phyloP scores from a whole-genome alignment of 768 basidiomycete genomes.

The Clitopilus passeckerianus region DNA sequence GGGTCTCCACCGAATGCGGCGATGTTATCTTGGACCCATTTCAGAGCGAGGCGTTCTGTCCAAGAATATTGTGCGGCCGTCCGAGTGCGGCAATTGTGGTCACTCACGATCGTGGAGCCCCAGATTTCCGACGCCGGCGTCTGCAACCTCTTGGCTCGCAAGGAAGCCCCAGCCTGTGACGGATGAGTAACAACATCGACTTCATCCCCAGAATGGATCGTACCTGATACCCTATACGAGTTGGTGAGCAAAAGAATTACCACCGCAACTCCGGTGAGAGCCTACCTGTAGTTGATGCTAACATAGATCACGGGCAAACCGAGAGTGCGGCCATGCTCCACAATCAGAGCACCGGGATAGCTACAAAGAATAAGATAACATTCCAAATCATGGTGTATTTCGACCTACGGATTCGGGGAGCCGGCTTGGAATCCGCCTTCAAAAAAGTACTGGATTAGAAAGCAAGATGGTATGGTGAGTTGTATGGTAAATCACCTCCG shows the following conservation, averaged over 20 bases:
- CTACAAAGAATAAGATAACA: constrained; percentile 14
- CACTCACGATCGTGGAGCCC: constrained; percentile 55
- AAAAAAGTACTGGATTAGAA: not conserved
- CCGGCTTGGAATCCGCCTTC: constrained; percentile 25
- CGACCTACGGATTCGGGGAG: constrained; percentile 27
- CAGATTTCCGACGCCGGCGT: constrained; percentile 45
- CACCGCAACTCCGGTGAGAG: not conserved
- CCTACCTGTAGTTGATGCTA: constrained; percentile 45
- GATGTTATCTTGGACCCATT: constrained; percentile 63
- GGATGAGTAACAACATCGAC: not conserved
- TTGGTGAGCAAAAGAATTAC: not conserved
- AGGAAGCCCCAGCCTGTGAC: constrained; percentile 34
- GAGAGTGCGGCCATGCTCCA: constrained; percentile 35
- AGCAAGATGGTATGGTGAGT: not conserved
- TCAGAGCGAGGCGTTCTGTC: constrained; percentile 45
- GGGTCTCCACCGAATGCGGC: constrained; percentile 57
- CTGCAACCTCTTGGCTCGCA: constrained; percentile 36
- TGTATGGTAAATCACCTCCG: constrained; percentile 14
- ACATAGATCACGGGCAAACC: constrained; percentile 47
- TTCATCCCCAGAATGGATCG: too few species aligned
- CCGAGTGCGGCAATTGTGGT: not conserved
- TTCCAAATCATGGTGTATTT: constrained; percentile 17
- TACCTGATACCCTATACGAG: not conserved
- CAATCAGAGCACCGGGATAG: constrained; percentile 36
- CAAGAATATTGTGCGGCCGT: not conserved